Conservation (phyloP, 2,329 filamentous ascomycete genomes). For the Talaromyces sp. region DNA sequence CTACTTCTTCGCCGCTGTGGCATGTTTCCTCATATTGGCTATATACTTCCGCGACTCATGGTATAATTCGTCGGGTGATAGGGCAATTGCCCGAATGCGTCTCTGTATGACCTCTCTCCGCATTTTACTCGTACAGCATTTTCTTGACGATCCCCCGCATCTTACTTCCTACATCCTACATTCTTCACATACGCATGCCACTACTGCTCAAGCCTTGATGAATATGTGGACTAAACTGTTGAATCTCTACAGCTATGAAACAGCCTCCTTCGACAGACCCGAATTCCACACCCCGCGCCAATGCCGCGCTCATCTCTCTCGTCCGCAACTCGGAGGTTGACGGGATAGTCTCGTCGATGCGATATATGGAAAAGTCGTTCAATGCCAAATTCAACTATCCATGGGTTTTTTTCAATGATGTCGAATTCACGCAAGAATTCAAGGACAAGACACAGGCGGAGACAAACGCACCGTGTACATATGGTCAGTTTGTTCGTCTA, state of each 20-base stretch:
- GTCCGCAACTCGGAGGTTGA: constrained; percentile 87
- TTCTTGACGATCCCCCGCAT: constrained; percentile 1
- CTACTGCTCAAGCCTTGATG: neutral
- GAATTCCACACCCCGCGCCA: constrained; percentile 59
- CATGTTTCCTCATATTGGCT: constrained; percentile 1
- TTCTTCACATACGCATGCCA: neutral
- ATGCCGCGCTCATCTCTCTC: constrained; percentile 85
- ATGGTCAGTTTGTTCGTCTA: constrained; percentile 56
- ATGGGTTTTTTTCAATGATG: constrained; percentile 98
- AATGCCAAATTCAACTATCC: constrained; percentile 99
- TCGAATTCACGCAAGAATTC: constrained; percentile 94
- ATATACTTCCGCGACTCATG: constrained; percentile 16
- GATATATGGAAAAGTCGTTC: constrained; percentile 89
- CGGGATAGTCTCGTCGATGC: constrained; percentile 83
- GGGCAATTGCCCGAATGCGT: constrained; percentile 16
- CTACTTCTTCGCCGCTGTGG: constrained; percentile 4
- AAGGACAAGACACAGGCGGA: constrained; percentile 73
- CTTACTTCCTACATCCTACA: neutral
- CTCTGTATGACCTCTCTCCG: constrained; percentile 12
- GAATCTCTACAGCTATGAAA: constrained; percentile 9
- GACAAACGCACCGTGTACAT: constrained; percentile 86
- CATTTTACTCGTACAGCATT: neutral
- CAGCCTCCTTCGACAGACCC: constrained; percentile 16
- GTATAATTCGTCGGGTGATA: constrained; percentile 14
- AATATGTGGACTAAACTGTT: neutral